Percentiles rank a stretch among this genome's conserved stretches.
Evolutionary conservation across 495 filamentous ascomycete genomes (phyloP).

Genomic region (Neurospora sp.): DNA sequence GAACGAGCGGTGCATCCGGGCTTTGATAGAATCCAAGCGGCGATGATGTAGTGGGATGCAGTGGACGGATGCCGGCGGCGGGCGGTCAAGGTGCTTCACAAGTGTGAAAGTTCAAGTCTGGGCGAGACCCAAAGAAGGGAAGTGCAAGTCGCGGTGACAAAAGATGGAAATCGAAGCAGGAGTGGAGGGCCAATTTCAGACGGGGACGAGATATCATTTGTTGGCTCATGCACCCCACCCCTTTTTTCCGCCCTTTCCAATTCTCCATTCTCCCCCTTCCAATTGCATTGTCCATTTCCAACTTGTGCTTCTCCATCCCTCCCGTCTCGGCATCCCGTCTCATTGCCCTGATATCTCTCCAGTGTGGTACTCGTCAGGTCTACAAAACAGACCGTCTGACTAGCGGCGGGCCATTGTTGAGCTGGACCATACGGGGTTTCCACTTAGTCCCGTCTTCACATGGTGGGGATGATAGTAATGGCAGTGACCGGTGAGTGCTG

Average conservation of each 20-base stretch:
- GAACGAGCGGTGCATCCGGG: constrained; percentile 10
- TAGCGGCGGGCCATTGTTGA: background rate
- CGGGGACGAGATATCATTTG: background rate
- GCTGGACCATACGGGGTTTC: background rate
- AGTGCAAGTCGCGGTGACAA: constrained; percentile 5
- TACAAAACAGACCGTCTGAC: no score
- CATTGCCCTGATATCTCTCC: background rate
- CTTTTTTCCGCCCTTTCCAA: background rate
- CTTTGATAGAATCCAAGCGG: constrained; percentile 1
- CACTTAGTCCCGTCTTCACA: background rate
- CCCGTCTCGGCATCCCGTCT: background rate
- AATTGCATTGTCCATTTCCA: background rate
- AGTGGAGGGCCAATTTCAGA: constrained; percentile 8
- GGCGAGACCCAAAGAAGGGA: constrained; percentile 1
- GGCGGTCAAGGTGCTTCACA: background rate
- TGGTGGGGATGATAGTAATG: background rate
- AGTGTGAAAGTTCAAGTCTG: constrained; percentile 2
- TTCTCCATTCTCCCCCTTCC: background rate
- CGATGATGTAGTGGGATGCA: constrained; percentile 14
- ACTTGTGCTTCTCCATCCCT: background rate
- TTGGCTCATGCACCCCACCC: background rate
- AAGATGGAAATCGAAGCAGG: background rate
- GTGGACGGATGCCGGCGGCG: background rate
- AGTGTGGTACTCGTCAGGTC: background rate
- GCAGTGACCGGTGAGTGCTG: background rate